Evolutionary conservation across 2,329 filamentous ascomycete species (phyloP).

Genomic region (Penicillium sp.): DNA sequence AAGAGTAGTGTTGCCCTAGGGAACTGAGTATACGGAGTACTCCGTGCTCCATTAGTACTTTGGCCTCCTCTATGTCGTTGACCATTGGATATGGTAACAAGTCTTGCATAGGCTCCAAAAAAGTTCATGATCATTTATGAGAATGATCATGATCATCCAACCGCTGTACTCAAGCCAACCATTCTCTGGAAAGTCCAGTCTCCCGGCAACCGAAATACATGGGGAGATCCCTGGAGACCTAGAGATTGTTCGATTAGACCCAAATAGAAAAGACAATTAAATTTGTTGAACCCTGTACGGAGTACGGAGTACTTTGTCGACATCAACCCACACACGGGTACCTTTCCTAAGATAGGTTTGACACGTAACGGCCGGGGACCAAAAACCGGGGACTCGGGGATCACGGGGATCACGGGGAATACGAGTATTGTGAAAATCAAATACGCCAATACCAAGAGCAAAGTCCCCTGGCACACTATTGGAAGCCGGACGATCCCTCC

Average conservation of each 20-base stretch:
- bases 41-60: neutral
- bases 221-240: neutral
- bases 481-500: slow-evolving; percentile 14
- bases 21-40: neutral
- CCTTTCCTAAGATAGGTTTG: slow-evolving; percentile 28
- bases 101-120: neutral
- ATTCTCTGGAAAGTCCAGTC: neutral
- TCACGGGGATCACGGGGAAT: slow-evolving; percentile 5
- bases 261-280: neutral
- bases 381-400: slow-evolving; percentile 12
- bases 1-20: neutral
- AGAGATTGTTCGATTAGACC: neutral
- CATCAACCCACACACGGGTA: slow-evolving; percentile 2
- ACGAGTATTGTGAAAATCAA: neutral
- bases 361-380: slow-evolving; percentile 31
- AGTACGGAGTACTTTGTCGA: neutral
- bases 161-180: neutral
- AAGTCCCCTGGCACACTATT: neutral
- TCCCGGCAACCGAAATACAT: neutral
- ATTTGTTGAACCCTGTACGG: neutral
- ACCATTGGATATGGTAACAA: neutral
- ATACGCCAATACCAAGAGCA: slow-evolving; percentile 1
- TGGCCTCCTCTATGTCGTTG: neutral
- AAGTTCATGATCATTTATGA: neutral
- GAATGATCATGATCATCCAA: neutral